Conservation (phyloP, 2,329 filamentous ascomycete genomes). For the Tolypocladium nubicola region DNA sequence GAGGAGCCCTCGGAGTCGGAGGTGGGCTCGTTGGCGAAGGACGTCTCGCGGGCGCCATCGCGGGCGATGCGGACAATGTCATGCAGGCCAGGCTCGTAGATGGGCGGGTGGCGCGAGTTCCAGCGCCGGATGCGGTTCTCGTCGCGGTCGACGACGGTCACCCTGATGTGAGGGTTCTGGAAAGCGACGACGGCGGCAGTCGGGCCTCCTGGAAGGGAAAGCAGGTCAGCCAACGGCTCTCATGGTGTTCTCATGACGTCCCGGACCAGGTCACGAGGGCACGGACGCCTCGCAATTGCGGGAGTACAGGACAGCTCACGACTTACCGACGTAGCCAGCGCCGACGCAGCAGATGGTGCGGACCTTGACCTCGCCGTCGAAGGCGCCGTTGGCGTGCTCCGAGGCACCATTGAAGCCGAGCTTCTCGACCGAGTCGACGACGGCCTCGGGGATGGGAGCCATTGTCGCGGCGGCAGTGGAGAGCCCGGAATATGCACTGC, state of each 20-base stretch:
- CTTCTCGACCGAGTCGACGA: constrained; percentile 18
- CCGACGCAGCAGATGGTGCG: constrained; percentile 63
- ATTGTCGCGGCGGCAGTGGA: constrained; percentile 5
- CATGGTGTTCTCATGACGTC: background rate
- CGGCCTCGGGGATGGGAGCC: constrained; percentile 11
- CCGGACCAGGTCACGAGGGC: background rate
- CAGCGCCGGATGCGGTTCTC: constrained; percentile 55
- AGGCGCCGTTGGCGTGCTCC: constrained; percentile 17
- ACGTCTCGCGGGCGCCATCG: constrained; percentile 40
- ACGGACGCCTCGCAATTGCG: background rate
- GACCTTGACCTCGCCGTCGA: constrained; percentile 23
- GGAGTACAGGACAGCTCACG: background rate
- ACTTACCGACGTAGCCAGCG: constrained; percentile 65
- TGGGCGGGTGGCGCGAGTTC: constrained; percentile 64
- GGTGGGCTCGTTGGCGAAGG: constrained; percentile 26
- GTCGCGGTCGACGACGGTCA: constrained; percentile 68
- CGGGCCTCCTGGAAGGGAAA: constrained; percentile 47
- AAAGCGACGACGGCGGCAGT: constrained; percentile 66
- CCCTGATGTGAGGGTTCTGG: constrained; percentile 58
- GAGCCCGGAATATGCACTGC: background rate
- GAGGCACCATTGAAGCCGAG: constrained; percentile 21
- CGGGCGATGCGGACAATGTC: constrained; percentile 57
- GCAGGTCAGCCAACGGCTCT: background rate
- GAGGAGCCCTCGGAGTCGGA: constrained; percentile 19
- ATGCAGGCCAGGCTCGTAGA: constrained; percentile 63